phyloP scores from a whole-genome alignment of 371 early-diverging fungal species.

The Parasitella parasitica region DNA sequence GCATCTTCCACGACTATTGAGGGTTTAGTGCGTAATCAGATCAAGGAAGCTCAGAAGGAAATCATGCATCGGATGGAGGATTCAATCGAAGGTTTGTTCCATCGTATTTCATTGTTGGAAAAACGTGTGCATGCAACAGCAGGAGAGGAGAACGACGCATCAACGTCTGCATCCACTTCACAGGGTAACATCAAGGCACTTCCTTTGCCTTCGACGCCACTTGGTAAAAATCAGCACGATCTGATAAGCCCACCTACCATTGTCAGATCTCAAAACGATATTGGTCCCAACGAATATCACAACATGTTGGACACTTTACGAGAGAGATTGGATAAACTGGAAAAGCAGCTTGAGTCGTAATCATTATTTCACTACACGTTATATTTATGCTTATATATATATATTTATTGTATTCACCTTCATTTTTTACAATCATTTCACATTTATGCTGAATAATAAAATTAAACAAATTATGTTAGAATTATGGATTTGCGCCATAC shows the following conservation, averaged over 20 bases:
- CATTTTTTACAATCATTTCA: neutral
- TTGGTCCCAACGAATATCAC: constrained; percentile 28
- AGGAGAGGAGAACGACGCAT: neutral
- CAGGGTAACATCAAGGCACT: neutral
- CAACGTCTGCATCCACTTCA: neutral
- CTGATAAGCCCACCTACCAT: constrained; percentile 21
- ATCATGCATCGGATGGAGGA: constrained; percentile 40
- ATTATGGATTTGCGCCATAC: no score
- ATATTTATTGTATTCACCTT: neutral
- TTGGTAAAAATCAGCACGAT: neutral
- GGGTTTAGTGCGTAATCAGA: constrained; percentile 69
- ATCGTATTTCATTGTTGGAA: constrained; percentile 6
- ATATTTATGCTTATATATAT: neutral
- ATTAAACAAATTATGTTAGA: neutral
- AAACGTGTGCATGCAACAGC: neutral
- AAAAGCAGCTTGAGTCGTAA: constrained; percentile 26
- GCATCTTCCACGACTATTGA: constrained; percentile 75
- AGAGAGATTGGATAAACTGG: constrained; percentile 27
- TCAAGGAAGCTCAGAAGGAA: constrained; percentile 73
- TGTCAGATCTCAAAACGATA: constrained; percentile 33
- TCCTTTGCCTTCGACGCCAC: neutral
- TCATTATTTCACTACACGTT: neutral
- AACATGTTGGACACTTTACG: constrained; percentile 21
- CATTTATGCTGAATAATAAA: neutral
- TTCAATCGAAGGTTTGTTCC: constrained; percentile 1